These are phyloP conservation scores for Colletotrichum falcatum DNA, from an alignment of 2,329 filamentous ascomycete species.

Conservation along the genomic window DNA sequence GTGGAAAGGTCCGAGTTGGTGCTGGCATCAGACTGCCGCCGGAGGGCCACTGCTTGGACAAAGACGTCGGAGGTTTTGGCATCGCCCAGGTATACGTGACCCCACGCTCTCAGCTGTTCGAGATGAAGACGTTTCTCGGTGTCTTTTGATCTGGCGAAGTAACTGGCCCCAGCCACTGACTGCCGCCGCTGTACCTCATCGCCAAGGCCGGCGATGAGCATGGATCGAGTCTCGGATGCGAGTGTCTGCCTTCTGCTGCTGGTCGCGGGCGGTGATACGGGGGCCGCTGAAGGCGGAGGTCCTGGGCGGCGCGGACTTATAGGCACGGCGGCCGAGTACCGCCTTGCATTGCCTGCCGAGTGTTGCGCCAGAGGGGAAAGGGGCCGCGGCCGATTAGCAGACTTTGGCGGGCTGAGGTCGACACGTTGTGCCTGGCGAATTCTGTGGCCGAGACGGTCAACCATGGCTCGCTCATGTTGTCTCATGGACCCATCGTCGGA, in stretches of 20 bases:
- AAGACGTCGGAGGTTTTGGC: conserved; percentile 58
- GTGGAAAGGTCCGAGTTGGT: conserved; percentile 35
- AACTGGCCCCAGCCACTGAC: conserved; percentile 42
- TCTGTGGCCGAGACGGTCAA: conserved; percentile 50
- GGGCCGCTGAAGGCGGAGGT: conserved; percentile 39
- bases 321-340: conserved; percentile 24
- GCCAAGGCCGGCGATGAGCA: conserved; percentile 47
- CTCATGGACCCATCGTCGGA: conserved; percentile 51
- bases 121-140: conserved; percentile 40
- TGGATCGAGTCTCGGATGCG: conserved; percentile 48
- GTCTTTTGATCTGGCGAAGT: conserved; percentile 24
- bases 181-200: conserved; percentile 44
- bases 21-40: conserved; percentile 48
- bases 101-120: conserved; percentile 56
- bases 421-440: conserved; percentile 41
- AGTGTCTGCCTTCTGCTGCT: conserved; percentile 45
- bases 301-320: conserved; percentile 25
- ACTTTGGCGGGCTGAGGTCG: conserved; percentile 31
- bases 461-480: conserved; percentile 51
- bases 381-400: conserved; percentile 30
- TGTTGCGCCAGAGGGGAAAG: conserved; percentile 37
- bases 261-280: conserved; percentile 36
- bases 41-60: conserved; percentile 56
- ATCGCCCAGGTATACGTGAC: conserved; percentile 56
- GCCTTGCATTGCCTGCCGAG: conserved; percentile 5